Base-by-base conservation (phyloP, 2,329 filamentous ascomycete species). In the Epichloe baconii region DNA sequence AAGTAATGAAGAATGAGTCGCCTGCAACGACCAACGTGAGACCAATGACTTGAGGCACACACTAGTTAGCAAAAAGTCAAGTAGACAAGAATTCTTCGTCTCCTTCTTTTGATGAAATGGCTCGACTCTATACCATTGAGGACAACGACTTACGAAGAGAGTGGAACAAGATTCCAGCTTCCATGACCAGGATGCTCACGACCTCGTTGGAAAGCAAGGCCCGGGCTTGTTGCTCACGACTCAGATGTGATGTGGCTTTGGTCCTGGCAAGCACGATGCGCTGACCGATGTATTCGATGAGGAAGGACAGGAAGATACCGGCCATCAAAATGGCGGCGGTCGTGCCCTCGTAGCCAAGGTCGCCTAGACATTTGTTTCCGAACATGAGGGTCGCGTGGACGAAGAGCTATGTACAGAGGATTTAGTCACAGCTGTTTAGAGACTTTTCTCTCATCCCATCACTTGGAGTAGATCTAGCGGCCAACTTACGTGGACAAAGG, bases 321-420 rank as follows among this genome's bases (percentile, higher is more conserved):
- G 80, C 85, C 79, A 89, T 85, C 45, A 85, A 74, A 41, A 90
- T 79, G 2, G 85, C 80, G 0, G 83, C 77, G 0, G 85, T 79
- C 0, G 82, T 86, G 3, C 71, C 77, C 64, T 90, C 86, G 58
- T 86, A 90, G 5, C 69, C 62, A 3, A 89, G 67, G 7, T 74
- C 72, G 4, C 82, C 80, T 12, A 90, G 66, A 58, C 86, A 90
- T 47, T 80, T 68, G 56, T 85, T 88, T 19, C 64, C 68, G 58
- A 90, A 88, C 81, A 88, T 86, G 31, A 89, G 72, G 7, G 73
- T 67, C 0, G 85, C 84, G 55, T 90, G 85, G 0, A 84, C 88
- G 59, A 83, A 81, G 11, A 90, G 75, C 80, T 86, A n/a, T 11
- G 14, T 47, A n/a, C 23, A 6, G 44, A 53, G n/a, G 4, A 10